Base-by-base conservation (phyloP, 805 yeast genomes). In the Kregervanrija pseudodelftensis region DNA sequence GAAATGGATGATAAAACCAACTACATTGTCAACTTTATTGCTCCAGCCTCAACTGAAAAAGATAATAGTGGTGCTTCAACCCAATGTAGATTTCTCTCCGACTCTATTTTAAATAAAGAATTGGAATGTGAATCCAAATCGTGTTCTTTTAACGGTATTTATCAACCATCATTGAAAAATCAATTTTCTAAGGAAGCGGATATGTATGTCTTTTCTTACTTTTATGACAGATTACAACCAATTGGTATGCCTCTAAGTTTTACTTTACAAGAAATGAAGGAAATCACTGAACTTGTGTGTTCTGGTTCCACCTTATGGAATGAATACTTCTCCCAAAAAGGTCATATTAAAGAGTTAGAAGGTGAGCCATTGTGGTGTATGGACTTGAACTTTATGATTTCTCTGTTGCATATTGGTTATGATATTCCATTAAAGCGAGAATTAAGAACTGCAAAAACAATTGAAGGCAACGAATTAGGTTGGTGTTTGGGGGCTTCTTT, bases 401-500 rank as follows among this genome's bases (percentile, higher is more conserved):
- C 97, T 2, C 68, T 93, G 63, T 72, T 93, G 52, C 96, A 90
- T 65, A 83, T 90, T n/a, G 99, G 99, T 37, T 93, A 93, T 66
- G 97, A 91, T 55, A 88, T 93, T 52, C 96, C 97, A 49, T 74
- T 86, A 47, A 72, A 75, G 52, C 80, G 98, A 63, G 97, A 91
- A 66, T 79, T 93, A 54, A 85, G 79, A 64, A 93, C 96, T 7
- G 98, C 97, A 8, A 81, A 88, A 70, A 89, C 79, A 61, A 87
- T 93, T 55, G 84, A 80, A 42, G 79, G 80, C 59, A 89, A 87
- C 57, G 99, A 93, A 68, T 74, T 93, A 42, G 99, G 99, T 32
- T 93, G 99, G 99, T 93, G 98, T 71, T 72, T 93, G 45, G 99
- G 99, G 56, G 99, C 98, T 1, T 87, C 97, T 2, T 74, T 93